These are phyloP conservation scores for Blastobotrys robertii DNA, from an alignment of 805 yeast genomes.

Conservation along the genomic window DNA sequence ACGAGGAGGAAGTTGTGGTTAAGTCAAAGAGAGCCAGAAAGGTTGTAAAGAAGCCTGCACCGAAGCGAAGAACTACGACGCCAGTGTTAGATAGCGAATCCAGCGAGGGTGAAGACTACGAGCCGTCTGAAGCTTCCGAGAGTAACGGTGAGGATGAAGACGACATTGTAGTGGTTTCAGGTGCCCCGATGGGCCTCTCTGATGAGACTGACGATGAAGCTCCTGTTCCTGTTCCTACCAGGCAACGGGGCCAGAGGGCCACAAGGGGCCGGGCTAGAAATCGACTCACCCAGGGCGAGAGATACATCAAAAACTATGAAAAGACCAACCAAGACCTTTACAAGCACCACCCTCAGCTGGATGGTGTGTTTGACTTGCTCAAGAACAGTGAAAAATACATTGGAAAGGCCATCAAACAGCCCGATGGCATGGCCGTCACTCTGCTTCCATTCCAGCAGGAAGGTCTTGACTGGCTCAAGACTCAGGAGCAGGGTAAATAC, in stretches of 20 bases:
- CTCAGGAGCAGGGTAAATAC: slow-evolving; percentile 66
- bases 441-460: slow-evolving; percentile 87
- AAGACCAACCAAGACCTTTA: slow-evolving; percentile 59
- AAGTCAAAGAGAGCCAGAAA: too few species aligned
- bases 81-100: too few species aligned
- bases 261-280: background rate
- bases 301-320: slow-evolving; percentile 25
- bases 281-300: background rate
- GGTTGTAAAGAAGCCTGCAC: too few species aligned
- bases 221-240: background rate
- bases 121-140: background rate
- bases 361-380: slow-evolving; percentile 48
- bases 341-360: slow-evolving; percentile 70
- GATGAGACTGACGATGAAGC: background rate
- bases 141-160: background rate
- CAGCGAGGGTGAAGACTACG: too few species aligned
- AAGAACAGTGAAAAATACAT: too few species aligned
- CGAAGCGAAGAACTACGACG: too few species aligned
- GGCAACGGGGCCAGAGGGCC: background rate
- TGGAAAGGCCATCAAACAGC: slow-evolving; percentile 49
- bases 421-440: slow-evolving; percentile 61
- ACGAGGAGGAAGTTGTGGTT: too few species aligned
- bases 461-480: slow-evolving; percentile 80
- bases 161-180: slow-evolving; percentile 5
- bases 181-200: background rate